phyloP scores from a whole-genome alignment of 139 green algal species.

The Limnomonas spitsbergensis region DNA sequence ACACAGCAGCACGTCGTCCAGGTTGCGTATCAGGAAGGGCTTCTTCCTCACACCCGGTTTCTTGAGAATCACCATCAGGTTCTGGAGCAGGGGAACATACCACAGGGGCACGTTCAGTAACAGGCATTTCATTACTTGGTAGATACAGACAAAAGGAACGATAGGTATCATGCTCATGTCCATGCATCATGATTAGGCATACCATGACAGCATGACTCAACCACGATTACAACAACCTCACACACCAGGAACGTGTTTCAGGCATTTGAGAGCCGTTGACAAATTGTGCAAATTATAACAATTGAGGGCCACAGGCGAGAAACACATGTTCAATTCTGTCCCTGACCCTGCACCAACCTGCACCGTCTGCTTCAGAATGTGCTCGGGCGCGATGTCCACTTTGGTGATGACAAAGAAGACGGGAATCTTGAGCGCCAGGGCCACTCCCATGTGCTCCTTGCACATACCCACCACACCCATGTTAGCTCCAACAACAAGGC shows the following conservation, averaged over 20 bases:
- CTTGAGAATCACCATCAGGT: slow-evolving; percentile 72
- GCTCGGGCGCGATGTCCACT: slow-evolving; percentile 83
- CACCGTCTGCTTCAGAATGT: slow-evolving; percentile 84
- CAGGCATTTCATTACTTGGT: neutral
- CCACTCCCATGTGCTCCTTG: slow-evolving; percentile 89
- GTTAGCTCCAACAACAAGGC: slow-evolving; percentile 72
- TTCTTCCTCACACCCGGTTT: slow-evolving; percentile 87
- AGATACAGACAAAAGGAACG: neutral
- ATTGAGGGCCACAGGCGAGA: too few relatives aligned
- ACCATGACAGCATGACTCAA: too few relatives aligned
- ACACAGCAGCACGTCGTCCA: slow-evolving; percentile 82
- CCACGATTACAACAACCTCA: too few relatives aligned
- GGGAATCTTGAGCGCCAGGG: slow-evolving; percentile 84
- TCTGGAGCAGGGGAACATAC: slow-evolving; percentile 34
- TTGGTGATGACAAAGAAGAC: slow-evolving; percentile 90
- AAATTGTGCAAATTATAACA: too few relatives aligned
- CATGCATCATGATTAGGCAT: too few relatives aligned
- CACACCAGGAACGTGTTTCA: too few relatives aligned
- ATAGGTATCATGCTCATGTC: neutral
- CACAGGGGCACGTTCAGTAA: neutral
- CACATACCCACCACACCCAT: slow-evolving; percentile 78
- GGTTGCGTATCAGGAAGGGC: slow-evolving; percentile 68
- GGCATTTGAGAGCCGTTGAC: too few relatives aligned
- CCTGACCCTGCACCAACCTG: slow-evolving; percentile 35
- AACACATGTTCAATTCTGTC: too few relatives aligned